Evolutionary conservation across 768 basidiomycete genomes (phyloP), one percentile per base, ranked within the genome.

Genomic region (Amyloporia xantha): DNA sequence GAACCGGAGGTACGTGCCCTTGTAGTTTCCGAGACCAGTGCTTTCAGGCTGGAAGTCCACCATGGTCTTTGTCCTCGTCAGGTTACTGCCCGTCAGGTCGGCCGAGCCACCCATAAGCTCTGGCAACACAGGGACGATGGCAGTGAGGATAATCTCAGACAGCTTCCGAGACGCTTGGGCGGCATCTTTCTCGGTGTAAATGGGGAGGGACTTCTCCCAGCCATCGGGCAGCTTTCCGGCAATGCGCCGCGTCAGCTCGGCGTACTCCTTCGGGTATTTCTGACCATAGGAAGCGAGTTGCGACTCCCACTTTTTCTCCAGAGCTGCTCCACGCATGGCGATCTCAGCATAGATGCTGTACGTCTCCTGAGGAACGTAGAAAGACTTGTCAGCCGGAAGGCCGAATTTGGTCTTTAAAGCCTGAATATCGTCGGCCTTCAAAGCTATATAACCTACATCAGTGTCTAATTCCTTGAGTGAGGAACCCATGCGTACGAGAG

Each of bases 151-250:
- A 52, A 89, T 87, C 68, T 96, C 94, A 24, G 92, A 95, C 43
- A 91, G 77, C 72, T 97, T 96, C 62, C 94, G 84, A 48, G 88
- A 88, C 2, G 91, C 94, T 64, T 87, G 85, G 33, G 93, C 91
- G 36, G 87, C 70, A 58, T 95, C 92, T 9, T 74, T 66, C 41
- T 84, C 74, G 66, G 82, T 91, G 79, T 94, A 96, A 38, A 85
- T 77, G 20, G 93, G 94, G 10, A 96, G 77, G 10, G 63, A 69
- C 68, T 83, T 77, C 72, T 95, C 90, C 94, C 94, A 96, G 46
- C 79, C 82, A 12, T 81, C 74, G 4, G 93, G 88, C 20, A 96
- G 82, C 62, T 82, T 75, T 44, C 91, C 91, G 47, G 83, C 62
- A 62, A 94, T 85, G 49, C 94, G 84, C 56, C 94, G 82, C 40